Conservation (phyloP, 2,329 filamentous ascomycete species). For the Fusarium fracticaudum region DNA sequence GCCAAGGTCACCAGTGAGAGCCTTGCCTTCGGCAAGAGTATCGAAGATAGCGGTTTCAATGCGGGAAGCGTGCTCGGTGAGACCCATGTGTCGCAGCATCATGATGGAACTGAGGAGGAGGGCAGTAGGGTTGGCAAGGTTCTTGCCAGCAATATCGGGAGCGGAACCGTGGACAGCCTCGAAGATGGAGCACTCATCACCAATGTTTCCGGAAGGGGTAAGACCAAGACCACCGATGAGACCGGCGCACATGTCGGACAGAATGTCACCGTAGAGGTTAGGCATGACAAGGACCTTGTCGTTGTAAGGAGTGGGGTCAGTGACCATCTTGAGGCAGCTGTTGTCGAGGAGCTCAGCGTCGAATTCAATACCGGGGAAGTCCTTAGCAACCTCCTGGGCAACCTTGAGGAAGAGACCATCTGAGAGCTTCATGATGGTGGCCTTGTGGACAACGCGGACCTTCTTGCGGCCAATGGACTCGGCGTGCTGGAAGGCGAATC, state of each 20-base stretch:
- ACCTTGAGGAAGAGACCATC: conserved; percentile 97
- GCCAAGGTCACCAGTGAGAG: conserved; percentile 93
- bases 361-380: conserved; percentile 95
- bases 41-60: conserved; percentile 97
- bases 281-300: conserved; percentile 99
- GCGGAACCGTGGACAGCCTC: conserved; percentile 98
- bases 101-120: conserved; percentile 96
- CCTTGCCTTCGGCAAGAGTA: conserved; percentile 95
- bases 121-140: conserved; percentile 95
- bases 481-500: conserved; percentile 98
- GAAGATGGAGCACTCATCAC: conserved; percentile 99
- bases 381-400: conserved; percentile 86
- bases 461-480: conserved; percentile 92
- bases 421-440: conserved; percentile 99
- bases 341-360: conserved; percentile 99
- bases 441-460: conserved; percentile 99
- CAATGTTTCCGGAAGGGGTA: conserved; percentile 97
- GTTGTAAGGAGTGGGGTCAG: conserved; percentile 95
- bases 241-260: conserved; percentile 99
- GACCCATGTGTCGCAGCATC: conserved; percentile 99
- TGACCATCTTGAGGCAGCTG: conserved; percentile 98
- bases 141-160: conserved; percentile 95
- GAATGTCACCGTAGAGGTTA: conserved; percentile 99
- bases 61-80: conserved; percentile 82
- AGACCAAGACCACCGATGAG: conserved; percentile 97